Percentiles rank a stretch among this genome's conserved stretches.
Conservation (phyloP, 768 basidiomycete genomes). For the Omphalotus guepiniiformis region DNA sequence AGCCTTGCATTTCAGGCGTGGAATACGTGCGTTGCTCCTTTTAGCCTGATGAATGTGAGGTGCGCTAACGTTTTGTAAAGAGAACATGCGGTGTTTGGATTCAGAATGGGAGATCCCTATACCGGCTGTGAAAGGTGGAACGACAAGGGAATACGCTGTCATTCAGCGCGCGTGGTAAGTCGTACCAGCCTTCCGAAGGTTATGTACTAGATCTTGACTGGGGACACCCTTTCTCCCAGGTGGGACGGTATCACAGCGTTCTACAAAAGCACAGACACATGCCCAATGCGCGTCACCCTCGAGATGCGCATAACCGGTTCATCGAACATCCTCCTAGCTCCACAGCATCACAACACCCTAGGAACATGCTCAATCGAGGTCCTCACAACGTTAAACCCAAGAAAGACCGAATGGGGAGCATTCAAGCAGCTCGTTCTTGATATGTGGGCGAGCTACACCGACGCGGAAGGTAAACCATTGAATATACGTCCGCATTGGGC, state of each 20-base stretch:
- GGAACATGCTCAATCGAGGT: conserved; percentile 22
- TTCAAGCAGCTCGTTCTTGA: conserved; percentile 20
- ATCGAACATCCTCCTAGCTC: conserved; percentile 19
- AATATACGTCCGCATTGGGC: conserved; percentile 25
- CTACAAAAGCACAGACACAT: conserved; percentile 9
- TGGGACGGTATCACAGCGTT: conserved; percentile 5
- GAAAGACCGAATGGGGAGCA: conserved; percentile 14
- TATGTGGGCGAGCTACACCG: conserved; percentile 19
- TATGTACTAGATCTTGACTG: background rate
- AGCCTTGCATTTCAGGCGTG: conserved; percentile 3
- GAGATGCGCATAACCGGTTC: conserved; percentile 24
- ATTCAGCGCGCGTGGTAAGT: conserved; percentile 22
- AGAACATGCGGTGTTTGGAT: conserved; percentile 22
- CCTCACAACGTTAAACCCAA: conserved; percentile 19
- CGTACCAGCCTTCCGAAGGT: background rate
- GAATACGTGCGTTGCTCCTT: background rate
- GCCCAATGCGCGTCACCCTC: conserved; percentile 20
- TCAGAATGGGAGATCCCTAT: conserved; percentile 24
- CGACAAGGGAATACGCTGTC: conserved; percentile 13
- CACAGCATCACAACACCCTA: conserved; percentile 19
- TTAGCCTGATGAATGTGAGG: background rate
- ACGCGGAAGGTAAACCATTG: conserved; percentile 13
- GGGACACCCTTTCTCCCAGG: conserved; percentile 1
- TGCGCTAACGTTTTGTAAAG: conserved; percentile 8
- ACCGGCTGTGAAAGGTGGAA: conserved; percentile 10